Evolutionary conservation across 148 eudicot genomes (phyloP).

Genomic region (Persicaria tinctoria): DNA sequence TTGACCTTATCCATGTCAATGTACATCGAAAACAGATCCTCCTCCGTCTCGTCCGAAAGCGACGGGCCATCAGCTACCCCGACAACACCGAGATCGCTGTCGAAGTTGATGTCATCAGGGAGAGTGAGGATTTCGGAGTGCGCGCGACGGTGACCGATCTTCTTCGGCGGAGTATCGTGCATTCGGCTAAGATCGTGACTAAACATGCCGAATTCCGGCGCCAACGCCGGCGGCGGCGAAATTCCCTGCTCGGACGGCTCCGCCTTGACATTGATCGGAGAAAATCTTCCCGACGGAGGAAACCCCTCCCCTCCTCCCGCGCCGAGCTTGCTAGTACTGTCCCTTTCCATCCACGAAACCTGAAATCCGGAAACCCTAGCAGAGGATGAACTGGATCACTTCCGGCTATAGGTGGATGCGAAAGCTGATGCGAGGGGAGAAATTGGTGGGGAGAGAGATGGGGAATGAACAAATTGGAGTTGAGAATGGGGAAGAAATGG

Average conservation of each 20-base stretch:
- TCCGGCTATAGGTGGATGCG: background rate
- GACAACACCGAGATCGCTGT: conserved; percentile 84
- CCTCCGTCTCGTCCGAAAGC: conserved; percentile 84
- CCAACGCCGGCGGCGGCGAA: background rate
- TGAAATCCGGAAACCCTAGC: background rate
- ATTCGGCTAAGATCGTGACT: conserved; percentile 81
- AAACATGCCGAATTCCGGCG: conserved; percentile 15
- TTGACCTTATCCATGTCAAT: conserved; percentile 87
- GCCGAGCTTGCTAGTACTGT: conserved; percentile 30
- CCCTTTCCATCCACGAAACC: conserved; percentile 49
- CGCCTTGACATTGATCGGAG: conserved; percentile 11
- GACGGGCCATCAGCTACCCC: conserved; percentile 69
- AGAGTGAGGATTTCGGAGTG: conserved; percentile 88
- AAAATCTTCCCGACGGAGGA: conserved; percentile 55
- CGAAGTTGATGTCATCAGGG: conserved; percentile 89
- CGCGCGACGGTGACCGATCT: conserved; percentile 70
- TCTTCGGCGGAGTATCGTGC: conserved; percentile 79
- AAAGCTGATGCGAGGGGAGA: background rate
- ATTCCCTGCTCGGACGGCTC: conserved; percentile 20
- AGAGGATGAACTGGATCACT: background rate
- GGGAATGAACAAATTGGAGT: background rate
- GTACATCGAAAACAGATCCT: conserved; percentile 79
- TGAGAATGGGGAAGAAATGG: background rate
- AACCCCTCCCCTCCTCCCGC: conserved; percentile 40
- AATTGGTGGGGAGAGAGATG: background rate